A percentile compares a stretch with the other conserved stretches of the same genome.
Evolutionary conservation across 2,329 filamentous ascomycete genomes (phyloP).

Genomic region (Neofusicoccum umdonicola): DNA sequence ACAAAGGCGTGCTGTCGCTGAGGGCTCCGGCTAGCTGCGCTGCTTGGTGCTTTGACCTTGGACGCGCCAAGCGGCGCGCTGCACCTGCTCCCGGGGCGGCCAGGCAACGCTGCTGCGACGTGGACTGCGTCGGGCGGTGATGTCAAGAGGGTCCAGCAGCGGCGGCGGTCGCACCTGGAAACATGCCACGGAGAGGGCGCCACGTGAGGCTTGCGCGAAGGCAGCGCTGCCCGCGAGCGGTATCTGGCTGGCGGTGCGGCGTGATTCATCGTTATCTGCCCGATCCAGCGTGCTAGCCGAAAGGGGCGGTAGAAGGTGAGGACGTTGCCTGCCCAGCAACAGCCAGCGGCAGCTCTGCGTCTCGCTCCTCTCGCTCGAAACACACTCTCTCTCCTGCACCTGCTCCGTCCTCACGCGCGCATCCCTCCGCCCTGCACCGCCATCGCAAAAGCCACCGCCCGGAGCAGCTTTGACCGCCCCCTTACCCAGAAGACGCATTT

Average conservation of each 20-base stretch:
- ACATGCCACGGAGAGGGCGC: slow-evolving; percentile 2
- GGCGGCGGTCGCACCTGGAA: slow-evolving; percentile 1
- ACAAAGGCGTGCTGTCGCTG: slow-evolving; percentile 4
- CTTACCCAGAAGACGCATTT: slow-evolving; percentile 16
- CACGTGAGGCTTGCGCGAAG: slow-evolving; percentile 1
- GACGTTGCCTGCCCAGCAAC: slow-evolving; percentile 15
- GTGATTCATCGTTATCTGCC: slow-evolving; percentile 16
- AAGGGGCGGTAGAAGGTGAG: slow-evolving; percentile 13
- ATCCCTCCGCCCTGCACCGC: slow-evolving; percentile 15
- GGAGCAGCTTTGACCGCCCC: slow-evolving; percentile 19
- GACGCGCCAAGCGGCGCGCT: slow-evolving; percentile 2
- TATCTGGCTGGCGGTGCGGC: neutral
- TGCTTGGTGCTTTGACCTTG: neutral
- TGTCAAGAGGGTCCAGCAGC: slow-evolving; percentile 2
- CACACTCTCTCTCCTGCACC: slow-evolving; percentile 13
- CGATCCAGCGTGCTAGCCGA: slow-evolving; percentile 13
- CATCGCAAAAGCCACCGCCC: slow-evolving; percentile 12
- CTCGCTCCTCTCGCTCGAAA: slow-evolving; percentile 16
- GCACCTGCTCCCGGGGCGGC: neutral
- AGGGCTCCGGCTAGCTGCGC: neutral
- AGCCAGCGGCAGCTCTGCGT: slow-evolving; percentile 15
- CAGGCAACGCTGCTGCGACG: slow-evolving; percentile 12
- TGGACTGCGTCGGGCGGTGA: slow-evolving; percentile 14
- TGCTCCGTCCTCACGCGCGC: slow-evolving; percentile 3
- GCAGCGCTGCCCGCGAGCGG: neutral